Conservation (phyloP, 2,329 filamentous ascomycete genomes). For the Talaromyces verruculosus region DNA sequence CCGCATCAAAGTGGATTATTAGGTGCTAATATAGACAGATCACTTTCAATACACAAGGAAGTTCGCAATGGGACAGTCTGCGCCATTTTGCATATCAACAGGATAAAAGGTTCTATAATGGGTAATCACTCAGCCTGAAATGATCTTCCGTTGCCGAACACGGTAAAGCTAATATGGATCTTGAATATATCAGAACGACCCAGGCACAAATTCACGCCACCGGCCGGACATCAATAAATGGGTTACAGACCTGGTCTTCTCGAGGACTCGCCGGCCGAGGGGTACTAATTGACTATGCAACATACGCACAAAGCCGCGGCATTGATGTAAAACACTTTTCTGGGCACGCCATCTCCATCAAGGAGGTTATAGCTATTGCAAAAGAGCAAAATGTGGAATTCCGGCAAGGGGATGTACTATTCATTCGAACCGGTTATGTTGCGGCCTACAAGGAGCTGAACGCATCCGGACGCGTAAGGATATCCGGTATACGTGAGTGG, state of each 20-base stretch:
- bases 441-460: background rate
- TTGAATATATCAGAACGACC: background rate
- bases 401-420: background rate
- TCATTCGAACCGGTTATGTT: background rate
- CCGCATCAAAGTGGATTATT: background rate
- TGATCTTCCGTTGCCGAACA: background rate
- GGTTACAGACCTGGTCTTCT: background rate
- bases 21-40: background rate
- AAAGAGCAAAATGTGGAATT: background rate
- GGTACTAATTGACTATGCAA: background rate
- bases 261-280: background rate
- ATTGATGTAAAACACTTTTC: background rate
- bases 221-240: background rate
- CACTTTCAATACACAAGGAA: background rate
- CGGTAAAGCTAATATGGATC: background rate
- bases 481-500: background rate
- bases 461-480: background rate
- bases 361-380: background rate
- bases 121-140: background rate
- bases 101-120: background rate
- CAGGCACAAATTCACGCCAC: background rate
- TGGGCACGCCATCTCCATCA: background rate
- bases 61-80: background rate
- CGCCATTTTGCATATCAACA: background rate
- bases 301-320: background rate